Conservation (phyloP, 2,329 filamentous ascomycete species). For the Diaporthe aspalathi region DNA sequence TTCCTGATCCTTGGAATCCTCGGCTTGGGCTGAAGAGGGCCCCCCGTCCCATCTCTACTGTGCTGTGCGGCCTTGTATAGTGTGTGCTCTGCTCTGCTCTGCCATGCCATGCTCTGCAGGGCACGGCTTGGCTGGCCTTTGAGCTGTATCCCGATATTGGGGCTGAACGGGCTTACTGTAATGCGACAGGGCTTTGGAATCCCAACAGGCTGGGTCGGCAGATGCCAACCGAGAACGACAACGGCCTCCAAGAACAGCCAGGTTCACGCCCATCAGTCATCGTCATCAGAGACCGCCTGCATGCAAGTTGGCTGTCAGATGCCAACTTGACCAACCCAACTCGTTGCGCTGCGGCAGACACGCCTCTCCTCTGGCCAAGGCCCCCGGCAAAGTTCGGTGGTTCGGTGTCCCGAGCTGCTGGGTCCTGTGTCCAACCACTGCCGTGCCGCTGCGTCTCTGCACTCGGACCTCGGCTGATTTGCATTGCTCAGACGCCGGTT, state of each 20-base stretch:
- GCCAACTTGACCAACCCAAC: background rate
- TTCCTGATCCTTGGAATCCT: background rate
- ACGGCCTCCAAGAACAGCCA: background rate
- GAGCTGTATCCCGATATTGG: constrained; percentile 2
- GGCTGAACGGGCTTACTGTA: background rate
- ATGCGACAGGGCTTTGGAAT: background rate
- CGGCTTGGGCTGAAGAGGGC: background rate
- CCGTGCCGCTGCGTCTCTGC: constrained; percentile 23
- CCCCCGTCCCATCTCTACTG: background rate
- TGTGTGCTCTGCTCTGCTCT: background rate
- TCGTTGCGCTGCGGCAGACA: constrained; percentile 8
- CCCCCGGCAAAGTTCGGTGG: constrained; percentile 28
- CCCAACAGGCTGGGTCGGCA: constrained; percentile 25
- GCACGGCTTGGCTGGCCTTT: too few species aligned
- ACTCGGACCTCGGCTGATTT: constrained; percentile 37
- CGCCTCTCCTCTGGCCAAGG: too few species aligned
- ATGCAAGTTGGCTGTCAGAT: constrained; percentile 22
- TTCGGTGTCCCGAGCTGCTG: constrained; percentile 15
- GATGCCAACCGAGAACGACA: constrained; percentile 11
- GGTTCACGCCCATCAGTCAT: constrained; percentile 3
- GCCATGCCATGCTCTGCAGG: too few species aligned
- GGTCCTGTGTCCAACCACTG: constrained; percentile 20
- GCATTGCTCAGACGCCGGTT: constrained; percentile 16
- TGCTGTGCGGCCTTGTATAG: background rate
- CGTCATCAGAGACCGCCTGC: background rate